phyloP scores from a whole-genome alignment of 257 asterid genomes.

The Solanum bulbocastanum region DNA sequence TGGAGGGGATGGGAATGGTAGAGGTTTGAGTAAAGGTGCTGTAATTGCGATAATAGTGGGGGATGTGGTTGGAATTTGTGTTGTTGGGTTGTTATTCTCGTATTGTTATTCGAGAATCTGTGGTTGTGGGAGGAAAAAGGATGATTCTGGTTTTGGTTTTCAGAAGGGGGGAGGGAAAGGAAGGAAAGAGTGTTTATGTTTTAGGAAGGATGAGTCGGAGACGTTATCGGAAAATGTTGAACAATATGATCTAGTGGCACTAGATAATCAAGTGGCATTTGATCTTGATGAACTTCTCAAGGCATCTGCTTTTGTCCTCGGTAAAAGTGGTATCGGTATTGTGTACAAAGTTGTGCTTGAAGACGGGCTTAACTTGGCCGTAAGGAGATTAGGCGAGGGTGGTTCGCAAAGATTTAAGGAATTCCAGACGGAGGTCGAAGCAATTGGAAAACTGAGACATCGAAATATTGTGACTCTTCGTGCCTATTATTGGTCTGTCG shows the following conservation, averaged over 20 bases:
- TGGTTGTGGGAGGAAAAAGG: conserved; percentile 34
- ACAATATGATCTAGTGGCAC: conserved; percentile 59
- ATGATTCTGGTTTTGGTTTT: conserved; percentile 30
- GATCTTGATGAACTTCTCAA: conserved; percentile 83
- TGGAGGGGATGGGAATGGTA: conserved; percentile 4
- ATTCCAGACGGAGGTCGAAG: conserved; percentile 81
- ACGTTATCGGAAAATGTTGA: conserved; percentile 66
- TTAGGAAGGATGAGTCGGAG: conserved; percentile 70
- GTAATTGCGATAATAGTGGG: conserved; percentile 52
- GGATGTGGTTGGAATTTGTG: conserved; percentile 68
- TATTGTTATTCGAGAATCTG: conserved; percentile 59
- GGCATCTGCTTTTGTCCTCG: conserved; percentile 89
- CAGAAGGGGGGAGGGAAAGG: conserved; percentile 51
- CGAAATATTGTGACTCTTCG: conserved; percentile 59
- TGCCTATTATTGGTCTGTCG: conserved; percentile 94
- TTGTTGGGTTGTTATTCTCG: conserved; percentile 60
- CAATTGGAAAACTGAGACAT: conserved; percentile 84
- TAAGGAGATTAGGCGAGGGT: conserved; percentile 84
- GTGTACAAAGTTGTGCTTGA: conserved; percentile 90
- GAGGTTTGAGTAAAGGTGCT: conserved; percentile 50
- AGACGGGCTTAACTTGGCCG: conserved; percentile 72
- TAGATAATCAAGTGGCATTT: conserved; percentile 63
- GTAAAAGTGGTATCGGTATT: conserved; percentile 86
- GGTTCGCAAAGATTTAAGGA: conserved; percentile 88
- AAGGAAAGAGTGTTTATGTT: conserved; percentile 58